A percentile compares a stretch with the other conserved stretches of the same genome.
Conservation (phyloP, 208 protist genomes). For the Trypanosoma platydactyli region DNA sequence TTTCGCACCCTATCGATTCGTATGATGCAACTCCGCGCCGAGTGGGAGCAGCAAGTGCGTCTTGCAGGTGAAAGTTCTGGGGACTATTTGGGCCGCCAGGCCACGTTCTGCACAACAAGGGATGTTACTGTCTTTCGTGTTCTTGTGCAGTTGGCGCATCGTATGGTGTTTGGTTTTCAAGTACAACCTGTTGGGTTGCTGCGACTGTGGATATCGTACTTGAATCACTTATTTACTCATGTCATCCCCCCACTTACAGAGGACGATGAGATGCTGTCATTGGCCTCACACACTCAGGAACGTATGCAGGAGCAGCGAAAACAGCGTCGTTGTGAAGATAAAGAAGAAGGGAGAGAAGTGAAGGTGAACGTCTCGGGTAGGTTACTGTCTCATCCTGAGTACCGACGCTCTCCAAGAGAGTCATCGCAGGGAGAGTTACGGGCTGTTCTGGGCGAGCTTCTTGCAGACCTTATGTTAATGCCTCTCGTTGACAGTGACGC, state of each 20-base stretch:
- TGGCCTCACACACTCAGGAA: constrained; percentile 36
- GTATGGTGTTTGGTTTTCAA: constrained; percentile 57
- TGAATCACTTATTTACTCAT: constrained; percentile 63
- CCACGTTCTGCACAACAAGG: constrained; percentile 60
- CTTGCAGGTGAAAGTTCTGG: constrained; percentile 29
- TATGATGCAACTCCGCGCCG: constrained; percentile 42
- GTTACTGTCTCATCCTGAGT: background rate
- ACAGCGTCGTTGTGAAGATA: constrained; percentile 9
- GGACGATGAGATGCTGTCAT: constrained; percentile 48
- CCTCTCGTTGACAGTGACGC: constrained; percentile 36
- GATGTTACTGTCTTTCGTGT: constrained; percentile 50
- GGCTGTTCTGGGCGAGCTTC: constrained; percentile 56
- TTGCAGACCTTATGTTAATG: constrained; percentile 70
- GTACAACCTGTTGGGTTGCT: constrained; percentile 53
- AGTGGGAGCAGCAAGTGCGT: constrained; percentile 57
- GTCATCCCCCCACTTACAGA: constrained; percentile 55
- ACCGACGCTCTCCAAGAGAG: constrained; percentile 24
- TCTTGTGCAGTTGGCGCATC: constrained; percentile 53
- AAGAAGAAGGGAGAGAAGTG: background rate
- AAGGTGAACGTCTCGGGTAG: background rate
- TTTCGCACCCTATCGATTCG: constrained; percentile 48
- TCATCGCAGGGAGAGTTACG: constrained; percentile 67
- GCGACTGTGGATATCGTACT: constrained; percentile 71
- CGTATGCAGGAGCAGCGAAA: too few species aligned
- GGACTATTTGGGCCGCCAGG: constrained; percentile 41